Base-by-base conservation (phyloP, 371 early-diverging fungal species). In the Mucor racemosus region DNA sequence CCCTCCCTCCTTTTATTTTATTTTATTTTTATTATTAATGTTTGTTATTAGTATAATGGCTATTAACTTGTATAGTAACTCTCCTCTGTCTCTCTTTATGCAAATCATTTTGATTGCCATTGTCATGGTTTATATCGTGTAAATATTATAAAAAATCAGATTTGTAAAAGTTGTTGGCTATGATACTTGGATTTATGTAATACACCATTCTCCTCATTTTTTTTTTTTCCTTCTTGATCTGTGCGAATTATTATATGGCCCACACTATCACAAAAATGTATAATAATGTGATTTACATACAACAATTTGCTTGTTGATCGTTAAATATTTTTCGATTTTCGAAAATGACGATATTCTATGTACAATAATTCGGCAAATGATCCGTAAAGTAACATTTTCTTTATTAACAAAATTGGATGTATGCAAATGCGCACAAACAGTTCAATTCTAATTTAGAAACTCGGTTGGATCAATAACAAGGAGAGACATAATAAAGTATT, bases 381-480 rank as follows among this genome's bases (percentile, higher is more conserved):
- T 50, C 50, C 50, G 50, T 50, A 31, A 19, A 11, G 5, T 5
- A 35, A 35, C n/a, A n/a, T n/a, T n/a, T n/a, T n/a, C n/a, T n/a
- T 13, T 35, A 5, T 44, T 15, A 15, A 56, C 33, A 56, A 56
- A 56, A 56, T 56, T 36, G 56, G 56, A 56, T 36, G 34, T 56
- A 56, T 56, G 56, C 56, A 56, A 35, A 33, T 56, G 56, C 56
- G 56, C 56, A 56, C 56, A 56, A 56, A 56, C 56, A 56, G 56
- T 56, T 56, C 36, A 56, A 31, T 50, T 50, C 50, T n/a, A 33
- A 56, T 35, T 56, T 56, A 35, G 36, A 56, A 56, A 56, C 56
- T 56, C 56, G 56, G 56, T 56, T 56, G 56, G 50, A 50, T 50
- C 50, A 50, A 50, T 50, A 50, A 50, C 50, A 50, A 50, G 50